Conservation (phyloP, 352 stramenopile genomes). For the Phytophthora hibernalis region DNA sequence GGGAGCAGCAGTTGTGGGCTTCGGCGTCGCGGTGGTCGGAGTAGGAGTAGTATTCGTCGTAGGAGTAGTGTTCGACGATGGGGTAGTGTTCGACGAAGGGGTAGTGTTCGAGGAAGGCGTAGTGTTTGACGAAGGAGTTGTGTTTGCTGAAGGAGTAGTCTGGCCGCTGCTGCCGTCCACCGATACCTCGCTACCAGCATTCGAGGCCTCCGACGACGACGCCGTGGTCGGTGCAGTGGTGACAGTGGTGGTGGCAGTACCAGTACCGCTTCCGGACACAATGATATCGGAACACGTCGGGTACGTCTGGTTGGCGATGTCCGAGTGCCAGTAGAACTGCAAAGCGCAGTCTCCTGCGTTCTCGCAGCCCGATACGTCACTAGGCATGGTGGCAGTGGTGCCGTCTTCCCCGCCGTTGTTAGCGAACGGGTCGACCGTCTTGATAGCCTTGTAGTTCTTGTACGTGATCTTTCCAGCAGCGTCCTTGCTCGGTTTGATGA, state of each 20-base stretch:
- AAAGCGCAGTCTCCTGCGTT: constrained; percentile 42
- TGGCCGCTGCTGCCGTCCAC: constrained; percentile 11
- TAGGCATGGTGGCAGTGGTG: constrained; percentile 45
- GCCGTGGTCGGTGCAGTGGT: constrained; percentile 20
- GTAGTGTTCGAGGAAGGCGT: constrained; percentile 5
- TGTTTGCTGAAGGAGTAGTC: background rate
- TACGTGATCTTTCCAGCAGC: constrained; percentile 54
- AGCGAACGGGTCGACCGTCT: constrained; percentile 53
- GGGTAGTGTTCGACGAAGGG: constrained; percentile 1
- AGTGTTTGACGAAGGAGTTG: constrained; percentile 2
- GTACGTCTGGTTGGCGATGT: constrained; percentile 50
- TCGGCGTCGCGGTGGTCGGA: too few relatives aligned
- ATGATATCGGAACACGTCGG: constrained; percentile 46
- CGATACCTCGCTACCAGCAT: constrained; percentile 11
- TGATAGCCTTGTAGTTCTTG: constrained; percentile 42
- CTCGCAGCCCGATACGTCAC: constrained; percentile 44
- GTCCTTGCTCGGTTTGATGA: constrained; percentile 36
- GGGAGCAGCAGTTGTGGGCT: constrained; percentile 13
- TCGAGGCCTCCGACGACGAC: constrained; percentile 1
- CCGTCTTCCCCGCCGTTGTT: constrained; percentile 36
- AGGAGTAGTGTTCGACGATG: constrained; percentile 16
- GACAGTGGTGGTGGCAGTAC: constrained; percentile 4
- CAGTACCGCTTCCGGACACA: constrained; percentile 29
- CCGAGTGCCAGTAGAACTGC: constrained; percentile 52
- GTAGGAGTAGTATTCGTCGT: background rate